phyloP scores from a whole-genome alignment of 371 early-diverging fungal genomes.

The Umbelopsis sp. region DNA sequence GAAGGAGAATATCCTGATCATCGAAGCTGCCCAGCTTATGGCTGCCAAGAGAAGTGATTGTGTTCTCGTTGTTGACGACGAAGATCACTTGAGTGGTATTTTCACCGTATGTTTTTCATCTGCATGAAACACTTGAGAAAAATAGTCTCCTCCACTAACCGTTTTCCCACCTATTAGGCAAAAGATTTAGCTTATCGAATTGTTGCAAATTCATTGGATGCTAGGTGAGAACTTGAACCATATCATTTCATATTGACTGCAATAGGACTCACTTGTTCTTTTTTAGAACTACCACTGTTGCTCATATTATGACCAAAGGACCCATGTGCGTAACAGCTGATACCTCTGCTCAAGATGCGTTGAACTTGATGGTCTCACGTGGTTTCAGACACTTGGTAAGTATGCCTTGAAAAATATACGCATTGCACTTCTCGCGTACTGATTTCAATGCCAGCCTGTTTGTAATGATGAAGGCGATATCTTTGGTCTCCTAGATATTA shows the following conservation, averaged over 20 bases:
- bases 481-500: constrained; percentile 94
- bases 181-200: constrained; percentile 57
- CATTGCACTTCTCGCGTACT: not conserved
- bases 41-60: constrained; percentile 97
- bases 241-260: not conserved
- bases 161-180: constrained; percentile 27
- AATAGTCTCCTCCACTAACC: not conserved
- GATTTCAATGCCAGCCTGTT: constrained; percentile 59
- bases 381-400: constrained; percentile 94
- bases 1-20: constrained; percentile 83
- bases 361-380: constrained; percentile 93
- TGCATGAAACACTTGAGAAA: not conserved
- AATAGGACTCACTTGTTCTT: not conserved
- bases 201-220: constrained; percentile 50
- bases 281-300: constrained; percentile 71
- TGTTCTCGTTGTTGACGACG: constrained; percentile 88
- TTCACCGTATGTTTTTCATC: constrained; percentile 67
- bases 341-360: constrained; percentile 87
- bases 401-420: not conserved
- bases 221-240: constrained; percentile 36
- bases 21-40: constrained; percentile 97
- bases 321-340: constrained; percentile 88
- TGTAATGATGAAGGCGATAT: constrained; percentile 88
- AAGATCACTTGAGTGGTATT: constrained; percentile 92
- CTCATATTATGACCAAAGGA: constrained; percentile 90